Evolutionary conservation across 2,329 filamentous ascomycete species (phyloP).

Genomic region (Teratosphaeria destructans): DNA sequence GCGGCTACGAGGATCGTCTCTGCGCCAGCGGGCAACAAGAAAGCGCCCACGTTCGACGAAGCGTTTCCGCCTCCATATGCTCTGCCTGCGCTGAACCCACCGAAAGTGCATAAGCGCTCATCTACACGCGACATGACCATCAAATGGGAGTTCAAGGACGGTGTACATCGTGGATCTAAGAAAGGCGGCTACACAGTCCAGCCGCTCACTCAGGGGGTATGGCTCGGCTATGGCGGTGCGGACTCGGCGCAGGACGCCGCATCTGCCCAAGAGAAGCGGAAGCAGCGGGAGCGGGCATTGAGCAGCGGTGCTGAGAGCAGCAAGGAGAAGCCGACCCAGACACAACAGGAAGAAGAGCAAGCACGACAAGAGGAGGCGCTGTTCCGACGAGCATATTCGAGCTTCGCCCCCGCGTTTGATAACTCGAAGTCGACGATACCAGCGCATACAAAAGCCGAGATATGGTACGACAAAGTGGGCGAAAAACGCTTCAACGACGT

Average conservation of each 20-base stretch:
- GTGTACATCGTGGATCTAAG: slow-evolving; percentile 23
- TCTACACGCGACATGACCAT: slow-evolving; percentile 47
- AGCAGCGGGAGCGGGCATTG: slow-evolving; percentile 61
- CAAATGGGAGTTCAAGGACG: slow-evolving; percentile 33
- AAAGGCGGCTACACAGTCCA: slow-evolving; percentile 55
- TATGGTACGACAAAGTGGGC: slow-evolving; percentile 70
- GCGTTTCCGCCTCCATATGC: slow-evolving; percentile 59
- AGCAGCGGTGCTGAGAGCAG: slow-evolving; percentile 53
- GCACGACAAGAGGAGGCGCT: slow-evolving; percentile 59
- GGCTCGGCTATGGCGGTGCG: slow-evolving; percentile 45
- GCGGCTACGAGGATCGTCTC: slow-evolving; percentile 57
- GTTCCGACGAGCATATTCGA: slow-evolving; percentile 68
- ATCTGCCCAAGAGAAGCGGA: slow-evolving; percentile 56
- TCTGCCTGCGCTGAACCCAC: slow-evolving; percentile 55
- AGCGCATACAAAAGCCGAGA: slow-evolving; percentile 52
- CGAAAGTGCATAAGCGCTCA: slow-evolving; percentile 57
- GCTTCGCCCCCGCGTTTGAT: slow-evolving; percentile 67
- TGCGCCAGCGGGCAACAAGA: slow-evolving; percentile 34
- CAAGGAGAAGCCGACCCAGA: slow-evolving; percentile 10
- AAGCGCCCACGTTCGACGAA: slow-evolving; percentile 58
- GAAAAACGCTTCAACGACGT: slow-evolving; percentile 52
- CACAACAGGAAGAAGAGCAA: slow-evolving; percentile 27
- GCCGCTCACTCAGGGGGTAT: slow-evolving; percentile 55
- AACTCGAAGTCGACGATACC: slow-evolving; percentile 61
- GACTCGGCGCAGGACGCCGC: slow-evolving; percentile 31